Conservation (phyloP, 2,329 filamentous ascomycete genomes). For the Penicillium sp. region DNA sequence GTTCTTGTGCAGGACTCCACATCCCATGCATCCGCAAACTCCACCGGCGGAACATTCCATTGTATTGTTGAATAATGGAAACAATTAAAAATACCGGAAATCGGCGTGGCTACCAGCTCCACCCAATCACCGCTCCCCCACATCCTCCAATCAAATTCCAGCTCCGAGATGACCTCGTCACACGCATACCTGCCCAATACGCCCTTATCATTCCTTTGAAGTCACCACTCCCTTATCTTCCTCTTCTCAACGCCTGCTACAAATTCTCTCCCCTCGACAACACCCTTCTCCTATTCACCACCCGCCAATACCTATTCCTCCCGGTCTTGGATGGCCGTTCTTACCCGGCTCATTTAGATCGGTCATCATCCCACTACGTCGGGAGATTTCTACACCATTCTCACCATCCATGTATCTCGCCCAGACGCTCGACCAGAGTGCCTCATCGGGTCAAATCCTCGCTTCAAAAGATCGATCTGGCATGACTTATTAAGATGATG, state of each 20-base stretch:
- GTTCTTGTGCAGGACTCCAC: not conserved
- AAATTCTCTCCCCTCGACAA: constrained; percentile 7
- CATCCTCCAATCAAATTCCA: not conserved
- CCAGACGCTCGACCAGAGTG: constrained; percentile 38
- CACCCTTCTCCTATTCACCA: constrained; percentile 2
- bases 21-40: constrained; percentile 11
- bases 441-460: constrained; percentile 32
- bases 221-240: constrained; percentile 16
- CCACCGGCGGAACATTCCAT: constrained; percentile 25
- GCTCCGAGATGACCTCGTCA: constrained; percentile 10
- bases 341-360: not conserved
- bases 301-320: not conserved
- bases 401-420: constrained; percentile 37
- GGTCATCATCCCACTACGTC: constrained; percentile 1
- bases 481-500: constrained; percentile 35
- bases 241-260: no score
- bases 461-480: constrained; percentile 12
- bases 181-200: constrained; percentile 26
- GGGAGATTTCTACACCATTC: constrained; percentile 11
- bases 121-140: constrained; percentile 8
- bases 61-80: not conserved
- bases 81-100: constrained; percentile 8
- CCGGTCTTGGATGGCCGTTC: no score
- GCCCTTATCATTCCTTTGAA: constrained; percentile 14
- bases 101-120: constrained; percentile 8